Conservation (phyloP, 1,284 basidiomycete species). For the Pyrrhoderma noxium region DNA sequence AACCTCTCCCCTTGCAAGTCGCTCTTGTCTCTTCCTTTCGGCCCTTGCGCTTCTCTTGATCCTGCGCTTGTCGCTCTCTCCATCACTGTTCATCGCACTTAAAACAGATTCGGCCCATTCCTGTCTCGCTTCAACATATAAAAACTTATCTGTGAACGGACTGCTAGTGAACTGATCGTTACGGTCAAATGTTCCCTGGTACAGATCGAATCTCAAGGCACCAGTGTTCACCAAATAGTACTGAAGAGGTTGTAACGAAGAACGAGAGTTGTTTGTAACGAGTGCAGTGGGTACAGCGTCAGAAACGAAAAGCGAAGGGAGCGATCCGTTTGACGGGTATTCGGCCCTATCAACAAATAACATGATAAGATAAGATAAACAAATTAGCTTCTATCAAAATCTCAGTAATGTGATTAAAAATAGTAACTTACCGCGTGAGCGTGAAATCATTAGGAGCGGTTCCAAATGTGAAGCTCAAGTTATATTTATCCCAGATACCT, state of each 20-base stretch:
- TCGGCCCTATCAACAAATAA: conserved; percentile 35
- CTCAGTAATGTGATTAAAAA: background rate
- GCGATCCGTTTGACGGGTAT: conserved; percentile 58
- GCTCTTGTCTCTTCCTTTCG: conserved; percentile 23
- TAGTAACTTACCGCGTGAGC: conserved; percentile 40
- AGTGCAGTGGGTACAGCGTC: conserved; percentile 49
- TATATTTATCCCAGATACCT: conserved; percentile 44
- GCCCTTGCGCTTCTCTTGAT: background rate
- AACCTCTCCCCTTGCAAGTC: conserved; percentile 46
- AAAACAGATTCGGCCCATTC: conserved; percentile 30
- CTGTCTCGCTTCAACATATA: conserved; percentile 50
- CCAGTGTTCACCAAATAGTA: conserved; percentile 65
- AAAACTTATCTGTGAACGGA: conserved; percentile 55
- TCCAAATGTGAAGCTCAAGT: conserved; percentile 52
- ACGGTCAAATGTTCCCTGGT: conserved; percentile 61
- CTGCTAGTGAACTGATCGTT: conserved; percentile 73
- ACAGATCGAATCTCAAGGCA: conserved; percentile 69
- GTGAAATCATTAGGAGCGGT: conserved; percentile 70
- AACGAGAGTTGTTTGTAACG: conserved; percentile 52
- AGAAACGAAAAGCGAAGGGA: conserved; percentile 52
- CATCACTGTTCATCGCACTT: conserved; percentile 39
- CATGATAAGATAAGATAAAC: too few relatives aligned
- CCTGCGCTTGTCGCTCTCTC: conserved; percentile 19
- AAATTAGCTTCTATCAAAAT: background rate
- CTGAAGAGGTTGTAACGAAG: conserved; percentile 34